These are phyloP conservation scores for Eucalyptus regnans DNA, from an alignment of 345 rosid species.

Conservation along the genomic window DNA sequence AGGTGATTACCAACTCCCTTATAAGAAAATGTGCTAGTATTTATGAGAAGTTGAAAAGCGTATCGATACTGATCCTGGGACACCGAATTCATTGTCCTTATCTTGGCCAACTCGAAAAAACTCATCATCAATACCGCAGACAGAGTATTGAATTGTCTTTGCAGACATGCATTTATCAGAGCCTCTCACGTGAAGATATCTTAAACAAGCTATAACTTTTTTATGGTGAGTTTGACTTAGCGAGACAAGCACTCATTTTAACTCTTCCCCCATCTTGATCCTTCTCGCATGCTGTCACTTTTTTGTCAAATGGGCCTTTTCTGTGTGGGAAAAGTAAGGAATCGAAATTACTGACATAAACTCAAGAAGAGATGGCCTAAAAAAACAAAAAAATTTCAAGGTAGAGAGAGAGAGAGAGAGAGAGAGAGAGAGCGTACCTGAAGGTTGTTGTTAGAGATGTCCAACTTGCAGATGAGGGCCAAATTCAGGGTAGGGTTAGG, in stretches of 20 bases:
- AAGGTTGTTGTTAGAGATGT: slow-evolving; percentile 82
- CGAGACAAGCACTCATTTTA: background rate
- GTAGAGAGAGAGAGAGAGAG: background rate
- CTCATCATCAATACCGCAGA: background rate
- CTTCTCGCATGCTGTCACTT: background rate
- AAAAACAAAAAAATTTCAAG: background rate
- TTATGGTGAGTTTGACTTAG: background rate
- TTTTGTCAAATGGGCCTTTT: background rate
- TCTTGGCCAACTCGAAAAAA: background rate
- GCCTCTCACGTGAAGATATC: background rate
- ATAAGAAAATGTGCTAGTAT: background rate
- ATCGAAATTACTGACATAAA: background rate
- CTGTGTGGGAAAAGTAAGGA: background rate
- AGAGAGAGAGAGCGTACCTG: slow-evolving; percentile 20
- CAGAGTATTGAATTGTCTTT: background rate
- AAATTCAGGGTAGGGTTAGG: slow-evolving; percentile 48
- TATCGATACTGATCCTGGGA: background rate
- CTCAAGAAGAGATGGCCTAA: background rate
- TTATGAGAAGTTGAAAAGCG: background rate
- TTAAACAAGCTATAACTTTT: background rate
- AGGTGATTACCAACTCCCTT: background rate
- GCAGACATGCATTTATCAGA: background rate
- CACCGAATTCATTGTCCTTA: background rate
- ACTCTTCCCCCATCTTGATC: background rate
- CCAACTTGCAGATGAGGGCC: slow-evolving; percentile 45